Base-by-base conservation (phyloP, 805 yeast species). In the Pichia heedii region DNA sequence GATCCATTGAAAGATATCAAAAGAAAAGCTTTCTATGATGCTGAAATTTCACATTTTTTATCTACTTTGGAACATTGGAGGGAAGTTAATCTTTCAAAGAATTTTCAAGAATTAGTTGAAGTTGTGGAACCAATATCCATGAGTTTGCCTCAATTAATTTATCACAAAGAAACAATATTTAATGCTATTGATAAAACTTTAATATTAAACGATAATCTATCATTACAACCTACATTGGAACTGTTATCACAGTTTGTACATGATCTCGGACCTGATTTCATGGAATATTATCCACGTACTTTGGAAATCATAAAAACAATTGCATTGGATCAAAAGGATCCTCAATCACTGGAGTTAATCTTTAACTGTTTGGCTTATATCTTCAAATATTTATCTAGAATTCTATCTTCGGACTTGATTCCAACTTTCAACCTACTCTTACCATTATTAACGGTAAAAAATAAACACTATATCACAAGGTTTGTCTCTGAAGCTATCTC, bases 401-500 rank as follows among this genome's bases (percentile, higher is more conserved):
- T 72, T 4, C 60, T 93, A 39, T 70, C 80, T 0, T 65, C 72
- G 21, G 83, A 86, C 53, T 63, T 88, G 46, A 54, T 70, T 16
- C 83, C 86, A 9, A 87, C 97, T 0, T 85, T 84, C 58, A 67
- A 71, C 29, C 56, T 74, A 5, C 66, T 88, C 12, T 61, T 77
- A 29, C 89, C 94, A 0, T 61, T 87, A 20, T 65, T 90, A 43
- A 74, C 75, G 30, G 63, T 77, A 41, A 70, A 70, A 44, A 62
- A 65, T 18, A 82, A 80, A 51, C 76, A 76, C 22, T 78, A 82
- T 50, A 71, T 89, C 30, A 71, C 85, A 1, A 71, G 94, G 48
- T 93, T 90, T 54, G 79, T 95, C 19, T 88, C 96, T 0, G 97
- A 90, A 61, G 93, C 96, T 0, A 61, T 90, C 37, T 84, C 97